Conservation (phyloP, 495 filamentous ascomycete species). For the Amniculicola lignicola region DNA sequence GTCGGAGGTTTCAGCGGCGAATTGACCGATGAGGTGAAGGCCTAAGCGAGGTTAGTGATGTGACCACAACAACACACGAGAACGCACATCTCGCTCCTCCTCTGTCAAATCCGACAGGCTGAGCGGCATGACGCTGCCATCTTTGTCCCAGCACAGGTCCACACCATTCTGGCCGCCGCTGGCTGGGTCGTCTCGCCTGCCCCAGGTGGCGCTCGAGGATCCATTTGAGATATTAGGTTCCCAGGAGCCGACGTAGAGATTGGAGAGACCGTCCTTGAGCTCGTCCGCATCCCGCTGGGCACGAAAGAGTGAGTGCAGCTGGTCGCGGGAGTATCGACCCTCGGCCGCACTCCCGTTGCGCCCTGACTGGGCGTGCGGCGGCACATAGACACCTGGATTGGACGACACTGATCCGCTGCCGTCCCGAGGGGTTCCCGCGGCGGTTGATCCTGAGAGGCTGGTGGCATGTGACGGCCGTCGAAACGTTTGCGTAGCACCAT, state of each 20-base stretch:
- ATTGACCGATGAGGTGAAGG: constrained; percentile 84
- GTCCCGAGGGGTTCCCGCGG: constrained; percentile 23
- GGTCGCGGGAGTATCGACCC: constrained; percentile 74
- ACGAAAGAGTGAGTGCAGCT: constrained; percentile 74
- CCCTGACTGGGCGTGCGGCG: constrained; percentile 58
- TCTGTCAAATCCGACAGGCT: constrained; percentile 72
- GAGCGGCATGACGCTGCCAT: constrained; percentile 69
- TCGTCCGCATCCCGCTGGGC: constrained; percentile 55
- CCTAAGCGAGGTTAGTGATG: constrained; percentile 42
- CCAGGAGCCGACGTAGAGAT: constrained; percentile 73
- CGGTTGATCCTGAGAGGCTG: constrained; percentile 39
- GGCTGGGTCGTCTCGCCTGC: constrained; percentile 62
- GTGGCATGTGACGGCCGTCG: constrained; percentile 74
- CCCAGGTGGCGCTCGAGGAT: constrained; percentile 65
- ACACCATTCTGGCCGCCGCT: constrained; percentile 63
- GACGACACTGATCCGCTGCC: constrained; percentile 37
- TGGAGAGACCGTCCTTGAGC: constrained; percentile 60
- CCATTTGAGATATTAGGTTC: constrained; percentile 67
- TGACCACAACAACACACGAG: not conserved
- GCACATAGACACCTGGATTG: constrained; percentile 57
- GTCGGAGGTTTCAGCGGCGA: constrained; percentile 84
- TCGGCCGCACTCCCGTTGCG: constrained; percentile 58
- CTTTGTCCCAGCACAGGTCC: constrained; percentile 85
- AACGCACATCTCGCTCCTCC: constrained; percentile 73
- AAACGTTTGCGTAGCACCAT: constrained; percentile 81